Base-by-base conservation (phyloP, 306 rosid species). In the Medicago ruthenica region DNA sequence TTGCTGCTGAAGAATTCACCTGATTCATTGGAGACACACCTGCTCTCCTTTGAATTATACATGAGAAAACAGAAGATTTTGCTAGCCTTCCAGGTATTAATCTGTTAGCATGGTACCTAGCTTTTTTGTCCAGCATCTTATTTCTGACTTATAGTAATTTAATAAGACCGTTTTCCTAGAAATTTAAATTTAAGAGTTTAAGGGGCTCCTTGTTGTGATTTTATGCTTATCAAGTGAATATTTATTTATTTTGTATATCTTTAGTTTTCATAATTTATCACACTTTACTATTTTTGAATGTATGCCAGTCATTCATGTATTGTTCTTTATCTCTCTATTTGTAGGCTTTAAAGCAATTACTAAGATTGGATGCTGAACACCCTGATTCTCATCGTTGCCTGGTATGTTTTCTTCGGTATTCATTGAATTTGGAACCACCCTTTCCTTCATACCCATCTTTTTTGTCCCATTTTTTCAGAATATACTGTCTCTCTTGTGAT, bases 1-100 rank as follows among this genome's bases (percentile, higher is more conserved):
- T 80, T 96, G 88, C 92, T 96, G 78, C 98, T 87, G 88, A 96
- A 96, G 85, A 87, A 86, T 83, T 96, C 99, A 12, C 87, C 96
- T 11, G 64, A 89, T 78, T 90, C 91, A 17, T 79, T 92, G 48
- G 98, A 88, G 85, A 96, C 99, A 37, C 99, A 96, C 69, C 70
- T 86, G 57, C 97, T 96, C 74, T 87, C 99, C 78, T 96, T 96
- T 89, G 98, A 96, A 78, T 87, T 92, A 58, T 81, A 92, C 84
- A 87, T 86, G 85, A 92, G 99, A 83, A 92, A 85, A 67, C 96
- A 87, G 71, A 96, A 87, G 85, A 85, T 89, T 83, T 82, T 96
- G 86, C 98, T 96, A 24, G 97, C 99, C 78, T 83, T 92, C 64
- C 97, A 96, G 96, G 99, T 96, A 80, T 73, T 51, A 39, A 18